These are phyloP conservation scores for Amorphotheca resinae DNA, from an alignment of 495 filamentous ascomycete genomes.

Conservation along the genomic window DNA sequence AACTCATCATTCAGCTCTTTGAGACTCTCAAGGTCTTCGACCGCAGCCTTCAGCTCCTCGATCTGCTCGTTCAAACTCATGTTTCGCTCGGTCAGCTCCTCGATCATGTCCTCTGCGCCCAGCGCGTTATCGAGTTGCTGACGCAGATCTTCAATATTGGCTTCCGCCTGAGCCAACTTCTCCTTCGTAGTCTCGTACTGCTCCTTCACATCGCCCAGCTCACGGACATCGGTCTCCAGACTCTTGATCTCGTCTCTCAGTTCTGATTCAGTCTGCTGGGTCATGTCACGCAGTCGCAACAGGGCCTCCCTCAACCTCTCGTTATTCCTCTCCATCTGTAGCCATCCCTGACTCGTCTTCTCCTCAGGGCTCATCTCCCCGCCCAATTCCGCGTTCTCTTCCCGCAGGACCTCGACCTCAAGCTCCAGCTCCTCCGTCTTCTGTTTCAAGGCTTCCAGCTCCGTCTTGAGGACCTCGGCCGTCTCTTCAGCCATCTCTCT, in stretches of 20 bases:
- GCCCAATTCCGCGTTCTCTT: slow-evolving; percentile 74
- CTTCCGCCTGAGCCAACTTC: slow-evolving; percentile 57
- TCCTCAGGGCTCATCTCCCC: slow-evolving; percentile 84
- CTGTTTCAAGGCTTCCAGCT: slow-evolving; percentile 63
- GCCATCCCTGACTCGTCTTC: slow-evolving; percentile 69
- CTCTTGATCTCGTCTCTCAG: slow-evolving; percentile 63
- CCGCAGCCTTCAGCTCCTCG: slow-evolving; percentile 62
- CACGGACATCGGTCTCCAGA: slow-evolving; percentile 65
- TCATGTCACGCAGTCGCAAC: slow-evolving; percentile 71
- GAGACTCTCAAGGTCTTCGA: slow-evolving; percentile 74
- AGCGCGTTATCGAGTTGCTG: slow-evolving; percentile 84
- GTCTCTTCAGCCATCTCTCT: slow-evolving; percentile 95
- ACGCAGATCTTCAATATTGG: slow-evolving; percentile 71
- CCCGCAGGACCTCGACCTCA: slow-evolving; percentile 74
- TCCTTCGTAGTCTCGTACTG: slow-evolving; percentile 58
- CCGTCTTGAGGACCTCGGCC: slow-evolving; percentile 64
- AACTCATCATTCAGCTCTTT: slow-evolving; percentile 92
- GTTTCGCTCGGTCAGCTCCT: slow-evolving; percentile 78
- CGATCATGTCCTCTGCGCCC: slow-evolving; percentile 84
- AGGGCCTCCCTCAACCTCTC: slow-evolving; percentile 81
- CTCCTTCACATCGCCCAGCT: slow-evolving; percentile 56
- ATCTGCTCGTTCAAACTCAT: slow-evolving; percentile 69
- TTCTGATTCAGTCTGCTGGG: slow-evolving; percentile 73
- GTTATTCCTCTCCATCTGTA: slow-evolving; percentile 83
- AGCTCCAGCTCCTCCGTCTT: slow-evolving; percentile 75